A percentile compares a stretch with the other conserved stretches of the same genome.
Conservation (phyloP, 2,329 filamentous ascomycete genomes). For the Dactylonectria macrodidyma region DNA sequence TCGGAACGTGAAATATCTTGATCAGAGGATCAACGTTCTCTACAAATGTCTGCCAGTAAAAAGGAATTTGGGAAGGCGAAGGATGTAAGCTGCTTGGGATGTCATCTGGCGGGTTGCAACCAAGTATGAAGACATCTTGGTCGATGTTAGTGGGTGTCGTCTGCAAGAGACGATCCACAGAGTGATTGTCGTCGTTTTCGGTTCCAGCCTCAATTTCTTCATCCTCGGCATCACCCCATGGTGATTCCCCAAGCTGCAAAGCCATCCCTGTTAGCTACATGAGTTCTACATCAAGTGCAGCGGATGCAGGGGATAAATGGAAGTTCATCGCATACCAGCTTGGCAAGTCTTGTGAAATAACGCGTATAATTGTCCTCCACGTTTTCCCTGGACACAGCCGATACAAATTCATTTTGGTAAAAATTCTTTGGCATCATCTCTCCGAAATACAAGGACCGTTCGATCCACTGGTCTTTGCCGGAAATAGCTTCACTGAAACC, state of each 20-base stretch:
- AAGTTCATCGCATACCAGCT: conserved; percentile 19
- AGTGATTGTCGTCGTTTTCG: conserved; percentile 23
- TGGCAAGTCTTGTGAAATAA: conserved; percentile 12
- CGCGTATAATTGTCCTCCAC: conserved; percentile 18
- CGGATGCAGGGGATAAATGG: neutral
- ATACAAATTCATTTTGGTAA: conserved; percentile 16
- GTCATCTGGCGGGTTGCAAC: conserved; percentile 3
- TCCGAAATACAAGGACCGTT: conserved; percentile 27
- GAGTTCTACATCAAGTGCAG: neutral
- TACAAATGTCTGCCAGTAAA: conserved; percentile 35
- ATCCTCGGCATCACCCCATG: conserved; percentile 3
- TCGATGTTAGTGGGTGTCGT: conserved; percentile 2
- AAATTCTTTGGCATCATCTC: conserved; percentile 23
- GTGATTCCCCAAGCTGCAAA: conserved; percentile 17
- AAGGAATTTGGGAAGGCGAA: conserved; percentile 31
- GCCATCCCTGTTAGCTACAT: neutral
- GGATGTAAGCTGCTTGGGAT: conserved; percentile 15
- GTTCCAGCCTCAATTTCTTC: conserved; percentile 15
- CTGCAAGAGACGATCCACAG: conserved; percentile 22
- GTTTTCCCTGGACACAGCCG: conserved; percentile 10
- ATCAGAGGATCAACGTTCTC: conserved; percentile 34
- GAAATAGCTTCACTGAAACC: conserved; percentile 11
- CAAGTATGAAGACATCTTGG: conserved; percentile 15
- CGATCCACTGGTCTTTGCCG: conserved; percentile 32
- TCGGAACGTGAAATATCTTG: conserved; percentile 32